Conservation (phyloP, 495 filamentous ascomycete species). For the Podospora australis region DNA sequence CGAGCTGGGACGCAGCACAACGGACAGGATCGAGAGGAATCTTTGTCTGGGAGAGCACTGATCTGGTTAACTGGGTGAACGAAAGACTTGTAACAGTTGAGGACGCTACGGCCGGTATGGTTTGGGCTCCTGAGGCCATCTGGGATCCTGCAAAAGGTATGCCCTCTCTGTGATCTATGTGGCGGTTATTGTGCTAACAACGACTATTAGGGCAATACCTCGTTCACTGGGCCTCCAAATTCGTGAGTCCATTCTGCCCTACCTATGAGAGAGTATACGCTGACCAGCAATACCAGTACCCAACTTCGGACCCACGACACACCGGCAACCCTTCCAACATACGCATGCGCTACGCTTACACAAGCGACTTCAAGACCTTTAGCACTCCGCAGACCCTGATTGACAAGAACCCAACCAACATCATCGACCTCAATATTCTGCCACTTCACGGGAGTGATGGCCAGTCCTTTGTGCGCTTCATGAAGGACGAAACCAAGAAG, state of each 20-base stretch:
- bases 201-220: slow-evolving; percentile 45
- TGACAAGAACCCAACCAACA: slow-evolving; percentile 38
- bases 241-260: slow-evolving; percentile 26
- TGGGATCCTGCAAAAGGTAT: slow-evolving; percentile 43
- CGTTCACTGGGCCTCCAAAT: slow-evolving; percentile 50
- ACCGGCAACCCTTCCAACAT: slow-evolving; percentile 36
- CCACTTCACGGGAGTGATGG: slow-evolving; percentile 25
- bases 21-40: slow-evolving; percentile 44
- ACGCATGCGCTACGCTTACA: slow-evolving; percentile 40
- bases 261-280: not conserved
- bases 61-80: slow-evolving; percentile 41
- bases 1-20: slow-evolving; percentile 47
- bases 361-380: slow-evolving; percentile 38
- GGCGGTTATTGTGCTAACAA: too few species aligned
- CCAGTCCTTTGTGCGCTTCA: slow-evolving; percentile 40
- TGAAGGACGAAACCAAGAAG: slow-evolving; percentile 48
- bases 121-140: slow-evolving; percentile 50
- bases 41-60: slow-evolving; percentile 48
- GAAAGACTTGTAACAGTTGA: slow-evolving; percentile 46
- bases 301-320: slow-evolving; percentile 31
- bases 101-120: slow-evolving; percentile 46
- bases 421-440: slow-evolving; percentile 40
- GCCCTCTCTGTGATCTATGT: not conserved
- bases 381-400: slow-evolving; percentile 36
- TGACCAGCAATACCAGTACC: slow-evolving; percentile 25